Conservation (phyloP, 345 rosid genomes). For the Microcos paniculata region DNA sequence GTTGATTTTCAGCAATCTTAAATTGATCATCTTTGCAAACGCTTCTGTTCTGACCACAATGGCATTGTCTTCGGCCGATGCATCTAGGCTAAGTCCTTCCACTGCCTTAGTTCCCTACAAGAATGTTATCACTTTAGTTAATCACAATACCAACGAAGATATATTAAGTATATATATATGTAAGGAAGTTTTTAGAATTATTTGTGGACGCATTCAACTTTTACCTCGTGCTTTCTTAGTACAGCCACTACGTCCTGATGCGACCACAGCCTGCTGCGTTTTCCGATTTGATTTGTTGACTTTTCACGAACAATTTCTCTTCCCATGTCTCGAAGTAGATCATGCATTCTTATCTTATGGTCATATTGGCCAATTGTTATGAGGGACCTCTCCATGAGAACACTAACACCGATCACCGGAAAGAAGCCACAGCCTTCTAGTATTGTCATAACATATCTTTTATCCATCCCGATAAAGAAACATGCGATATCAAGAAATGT, state of each 20-base stretch:
- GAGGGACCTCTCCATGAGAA: too few relatives aligned
- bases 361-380: too few relatives aligned
- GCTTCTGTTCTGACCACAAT: neutral
- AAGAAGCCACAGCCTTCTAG: too few relatives aligned
- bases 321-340: neutral
- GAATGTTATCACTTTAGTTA: neutral
- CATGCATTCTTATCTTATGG: too few relatives aligned
- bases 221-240: neutral
- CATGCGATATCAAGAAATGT: constrained; percentile 20
- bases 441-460: too few relatives aligned
- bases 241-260: neutral
- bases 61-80: neutral
- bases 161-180: too few relatives aligned
- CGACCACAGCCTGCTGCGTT: neutral
- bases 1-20: too few relatives aligned
- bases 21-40: neutral
- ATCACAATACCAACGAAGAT: too few relatives aligned
- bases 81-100: neutral
- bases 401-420: too few relatives aligned
- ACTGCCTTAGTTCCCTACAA: too few relatives aligned
- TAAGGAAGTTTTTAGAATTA: too few relatives aligned
- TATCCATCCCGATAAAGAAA: constrained; percentile 5
- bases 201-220: too few relatives aligned
- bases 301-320: neutral
- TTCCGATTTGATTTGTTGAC: neutral